Conservation (phyloP, 441 rosid genomes). For the Mallotus japonicus region DNA sequence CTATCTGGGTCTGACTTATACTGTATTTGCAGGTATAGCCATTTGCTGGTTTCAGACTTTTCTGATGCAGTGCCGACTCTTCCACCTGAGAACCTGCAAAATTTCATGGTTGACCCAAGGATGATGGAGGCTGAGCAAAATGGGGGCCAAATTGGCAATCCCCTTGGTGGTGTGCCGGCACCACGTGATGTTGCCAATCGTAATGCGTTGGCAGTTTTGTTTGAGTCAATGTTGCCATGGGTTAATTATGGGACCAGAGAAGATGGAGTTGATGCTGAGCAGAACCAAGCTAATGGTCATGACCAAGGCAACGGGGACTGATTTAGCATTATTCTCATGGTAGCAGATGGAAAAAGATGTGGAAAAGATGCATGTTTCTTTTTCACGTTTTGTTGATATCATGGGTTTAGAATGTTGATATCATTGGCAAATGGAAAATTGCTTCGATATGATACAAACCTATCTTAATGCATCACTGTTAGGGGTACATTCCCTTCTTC, state of each 20-base stretch:
- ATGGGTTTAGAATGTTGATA: conserved; percentile 1
- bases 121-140: conserved; percentile 42
- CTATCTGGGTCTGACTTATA: neutral
- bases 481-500: neutral
- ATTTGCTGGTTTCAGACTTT: conserved; percentile 74
- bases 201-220: conserved; percentile 56
- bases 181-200: conserved; percentile 58
- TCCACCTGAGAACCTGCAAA: conserved; percentile 83
- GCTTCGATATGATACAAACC: neutral
- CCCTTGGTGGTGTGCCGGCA: conserved; percentile 35
- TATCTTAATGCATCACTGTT: neutral
- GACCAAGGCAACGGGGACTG: conserved; percentile 31
- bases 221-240: conserved; percentile 85
- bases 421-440: neutral
- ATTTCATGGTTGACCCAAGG: conserved; percentile 69
- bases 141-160: conserved; percentile 44
- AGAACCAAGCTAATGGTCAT: conserved; percentile 36
- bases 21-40: conserved; percentile 51
- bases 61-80: conserved; percentile 71
- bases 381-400: neutral
- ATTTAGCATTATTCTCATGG: conserved; percentile 13
- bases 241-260: conserved; percentile 50
- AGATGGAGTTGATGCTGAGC: conserved; percentile 42
- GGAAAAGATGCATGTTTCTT: neutral
- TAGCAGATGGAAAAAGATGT: neutral